These are phyloP conservation scores for Fusarium gaditjirri DNA, from an alignment of 2,329 filamentous ascomycete species.

Conservation along the genomic window DNA sequence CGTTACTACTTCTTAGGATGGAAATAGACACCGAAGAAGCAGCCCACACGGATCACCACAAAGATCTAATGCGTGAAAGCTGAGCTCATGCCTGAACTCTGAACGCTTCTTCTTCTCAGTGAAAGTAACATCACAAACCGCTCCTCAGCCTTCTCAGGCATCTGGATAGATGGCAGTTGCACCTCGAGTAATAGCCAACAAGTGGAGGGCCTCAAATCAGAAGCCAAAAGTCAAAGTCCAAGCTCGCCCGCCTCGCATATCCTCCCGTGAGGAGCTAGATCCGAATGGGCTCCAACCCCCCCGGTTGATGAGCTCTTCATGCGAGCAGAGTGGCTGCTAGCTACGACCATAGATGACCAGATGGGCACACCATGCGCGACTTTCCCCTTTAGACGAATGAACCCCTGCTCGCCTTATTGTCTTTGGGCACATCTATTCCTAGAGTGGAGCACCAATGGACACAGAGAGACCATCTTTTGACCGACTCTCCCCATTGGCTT, in stretches of 20 bases:
- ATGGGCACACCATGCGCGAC: slow-evolving; percentile 47
- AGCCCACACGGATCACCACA: slow-evolving; percentile 20
- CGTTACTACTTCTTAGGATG: slow-evolving; percentile 36
- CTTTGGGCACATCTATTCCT: slow-evolving; percentile 46
- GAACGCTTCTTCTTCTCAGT: neutral
- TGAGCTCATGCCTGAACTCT: neutral
- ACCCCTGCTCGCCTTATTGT: slow-evolving; percentile 37
- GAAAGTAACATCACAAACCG: neutral
- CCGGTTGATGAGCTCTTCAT: slow-evolving; percentile 32
- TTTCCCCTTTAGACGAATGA: slow-evolving; percentile 42
- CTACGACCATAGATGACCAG: slow-evolving; percentile 35
- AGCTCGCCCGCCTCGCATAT: slow-evolving; percentile 37
- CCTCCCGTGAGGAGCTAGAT: slow-evolving; percentile 40
- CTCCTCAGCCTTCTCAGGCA: slow-evolving; percentile 26
- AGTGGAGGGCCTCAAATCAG: slow-evolving; percentile 39
- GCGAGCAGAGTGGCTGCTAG: slow-evolving; percentile 42
- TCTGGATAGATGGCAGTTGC: slow-evolving; percentile 12
- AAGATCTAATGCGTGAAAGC: slow-evolving; percentile 30
- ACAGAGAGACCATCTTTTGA: slow-evolving; percentile 40
- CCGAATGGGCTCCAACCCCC: slow-evolving; percentile 31
- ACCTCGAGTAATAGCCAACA: slow-evolving; percentile 16
- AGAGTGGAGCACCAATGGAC: slow-evolving; percentile 41
- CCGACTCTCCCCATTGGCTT: slow-evolving; percentile 56
- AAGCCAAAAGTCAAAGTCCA: slow-evolving; percentile 34
- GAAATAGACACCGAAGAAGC: slow-evolving; percentile 15